Evolutionary conservation across 495 filamentous ascomycete species (phyloP).

Genomic region (Articulospora tetracladia): DNA sequence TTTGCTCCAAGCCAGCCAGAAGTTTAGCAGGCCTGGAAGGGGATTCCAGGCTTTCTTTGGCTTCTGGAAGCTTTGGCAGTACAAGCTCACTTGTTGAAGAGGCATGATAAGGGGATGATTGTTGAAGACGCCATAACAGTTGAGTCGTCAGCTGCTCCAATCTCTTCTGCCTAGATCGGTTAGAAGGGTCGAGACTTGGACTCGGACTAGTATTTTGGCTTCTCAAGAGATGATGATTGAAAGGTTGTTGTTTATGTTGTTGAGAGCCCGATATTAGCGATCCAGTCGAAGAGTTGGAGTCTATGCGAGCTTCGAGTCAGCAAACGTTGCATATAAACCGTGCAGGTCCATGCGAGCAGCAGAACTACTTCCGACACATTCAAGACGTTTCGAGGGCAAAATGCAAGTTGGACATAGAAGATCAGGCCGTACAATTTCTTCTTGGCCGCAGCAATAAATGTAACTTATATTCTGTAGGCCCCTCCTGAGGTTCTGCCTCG

Average conservation of each 20-base stretch:
- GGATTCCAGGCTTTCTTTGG: conserved; percentile 45
- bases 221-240: conserved; percentile 14
- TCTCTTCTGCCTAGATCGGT: conserved; percentile 70
- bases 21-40: conserved; percentile 59
- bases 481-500: conserved; percentile 88
- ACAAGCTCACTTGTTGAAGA: conserved; percentile 68
- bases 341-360: background rate
- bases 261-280: conserved; percentile 56
- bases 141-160: conserved; percentile 92
- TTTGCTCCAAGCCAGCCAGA: conserved; percentile 83
- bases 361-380: background rate
- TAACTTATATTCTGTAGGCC: conserved; percentile 93
- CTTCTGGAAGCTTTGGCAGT: conserved; percentile 67
- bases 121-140: conserved; percentile 89
- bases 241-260: conserved; percentile 42
- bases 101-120: conserved; percentile 86
- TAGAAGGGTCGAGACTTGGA: conserved; percentile 37
- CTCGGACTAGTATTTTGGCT: conserved; percentile 20
- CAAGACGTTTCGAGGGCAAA: background rate
- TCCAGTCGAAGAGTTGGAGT: conserved; percentile 60
- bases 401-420: background rate
- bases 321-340: background rate
- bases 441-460: conserved; percentile 83
- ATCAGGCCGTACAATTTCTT: conserved; percentile 44
- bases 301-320: background rate